phyloP scores from a whole-genome alignment of 1,284 basidiomycete genomes.

The Sanghuangporus sanghuang region DNA sequence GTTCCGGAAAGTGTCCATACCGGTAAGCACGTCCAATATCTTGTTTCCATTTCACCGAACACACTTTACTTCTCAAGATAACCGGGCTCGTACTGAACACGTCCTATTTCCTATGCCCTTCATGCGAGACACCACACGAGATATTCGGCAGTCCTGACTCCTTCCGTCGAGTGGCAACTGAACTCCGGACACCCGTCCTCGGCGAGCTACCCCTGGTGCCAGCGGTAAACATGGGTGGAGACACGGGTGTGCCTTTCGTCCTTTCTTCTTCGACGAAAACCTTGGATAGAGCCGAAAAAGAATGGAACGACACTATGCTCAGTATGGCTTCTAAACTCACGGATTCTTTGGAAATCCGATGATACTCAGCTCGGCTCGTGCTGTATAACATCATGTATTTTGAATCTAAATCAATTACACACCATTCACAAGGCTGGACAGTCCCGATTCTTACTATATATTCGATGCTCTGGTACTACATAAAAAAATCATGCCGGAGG shows the following conservation, averaged over 20 bases:
- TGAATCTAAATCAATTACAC: no score
- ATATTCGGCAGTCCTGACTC: slow-evolving; percentile 73
- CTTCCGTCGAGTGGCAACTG: slow-evolving; percentile 62
- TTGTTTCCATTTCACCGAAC: not conserved
- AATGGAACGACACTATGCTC: slow-evolving; percentile 47
- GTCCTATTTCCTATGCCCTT: slow-evolving; percentile 82
- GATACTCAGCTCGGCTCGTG: no score
- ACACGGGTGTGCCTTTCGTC: slow-evolving; percentile 62
- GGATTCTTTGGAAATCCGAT: slow-evolving; percentile 19
- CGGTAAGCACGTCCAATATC: slow-evolving; percentile 46
- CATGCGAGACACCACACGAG: slow-evolving; percentile 66
- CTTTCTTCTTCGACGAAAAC: slow-evolving; percentile 28
- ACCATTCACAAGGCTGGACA: no score
- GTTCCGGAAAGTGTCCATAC: slow-evolving; percentile 88
- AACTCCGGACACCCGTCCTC: slow-evolving; percentile 63
- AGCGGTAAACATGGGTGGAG: slow-evolving; percentile 72
- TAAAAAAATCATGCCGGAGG: slow-evolving; percentile 73
- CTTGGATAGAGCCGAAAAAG: slow-evolving; percentile 28
- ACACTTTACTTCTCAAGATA: slow-evolving; percentile 48
- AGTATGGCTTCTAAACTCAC: slow-evolving; percentile 39
- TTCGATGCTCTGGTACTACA: no score
- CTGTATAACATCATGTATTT: no score
- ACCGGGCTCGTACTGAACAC: slow-evolving; percentile 89
- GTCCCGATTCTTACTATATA: no score
- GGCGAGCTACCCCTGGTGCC: slow-evolving; percentile 85